Evolutionary conservation across 305 asterid species (phyloP).

Genomic region (Fraxinus albicans): DNA sequence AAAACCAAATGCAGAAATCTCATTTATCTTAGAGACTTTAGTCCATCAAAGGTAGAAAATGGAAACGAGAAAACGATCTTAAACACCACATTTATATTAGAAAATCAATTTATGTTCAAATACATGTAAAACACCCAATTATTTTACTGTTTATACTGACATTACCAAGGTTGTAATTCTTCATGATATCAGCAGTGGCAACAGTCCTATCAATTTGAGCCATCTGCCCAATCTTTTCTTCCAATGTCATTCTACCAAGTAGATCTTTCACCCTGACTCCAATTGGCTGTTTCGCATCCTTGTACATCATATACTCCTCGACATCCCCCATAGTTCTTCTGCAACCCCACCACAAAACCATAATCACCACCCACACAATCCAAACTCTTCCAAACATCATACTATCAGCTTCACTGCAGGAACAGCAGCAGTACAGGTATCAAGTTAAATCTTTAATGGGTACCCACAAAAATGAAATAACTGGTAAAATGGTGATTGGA

Average conservation of each 20-base stretch:
- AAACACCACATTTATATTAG: background rate
- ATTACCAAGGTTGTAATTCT: constrained; percentile 64
- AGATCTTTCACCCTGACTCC: constrained; percentile 67
- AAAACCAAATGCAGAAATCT: background rate
- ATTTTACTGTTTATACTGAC: background rate
- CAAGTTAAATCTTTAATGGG: constrained; percentile 17
- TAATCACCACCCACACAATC: constrained; percentile 38
- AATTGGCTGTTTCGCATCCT: constrained; percentile 68
- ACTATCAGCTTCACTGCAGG: constrained; percentile 19
- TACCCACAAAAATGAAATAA: background rate
- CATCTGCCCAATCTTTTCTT: constrained; percentile 94
- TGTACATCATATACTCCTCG: constrained; percentile 48
- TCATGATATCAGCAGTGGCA: constrained; percentile 65
- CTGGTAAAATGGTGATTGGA: constrained; percentile 8
- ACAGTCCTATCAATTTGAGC: constrained; percentile 75
- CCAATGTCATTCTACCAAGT: constrained; percentile 65
- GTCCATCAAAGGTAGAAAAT: constrained; percentile 17
- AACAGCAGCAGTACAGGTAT: constrained; percentile 4
- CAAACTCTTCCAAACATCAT: constrained; percentile 36
- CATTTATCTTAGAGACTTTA: background rate
- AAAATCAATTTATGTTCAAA: background rate
- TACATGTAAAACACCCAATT: constrained; percentile 13
- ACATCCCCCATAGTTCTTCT: constrained; percentile 37
- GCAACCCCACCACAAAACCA: constrained; percentile 44
- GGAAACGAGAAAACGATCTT: background rate